phyloP scores from a whole-genome alignment of 2,329 filamentous ascomycete genomes.

The Talaromyces sp. region DNA sequence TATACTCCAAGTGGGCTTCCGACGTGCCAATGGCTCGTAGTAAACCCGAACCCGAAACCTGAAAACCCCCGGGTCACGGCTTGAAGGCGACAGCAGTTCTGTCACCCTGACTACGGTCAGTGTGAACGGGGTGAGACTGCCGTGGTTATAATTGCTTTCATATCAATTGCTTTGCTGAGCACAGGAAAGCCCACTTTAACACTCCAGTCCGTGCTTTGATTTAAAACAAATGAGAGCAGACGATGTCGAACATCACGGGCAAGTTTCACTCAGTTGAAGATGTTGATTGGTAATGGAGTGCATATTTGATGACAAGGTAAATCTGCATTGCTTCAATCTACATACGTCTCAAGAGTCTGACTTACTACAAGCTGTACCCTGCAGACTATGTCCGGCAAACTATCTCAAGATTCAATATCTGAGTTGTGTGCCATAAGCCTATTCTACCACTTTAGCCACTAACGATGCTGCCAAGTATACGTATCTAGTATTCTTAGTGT shows the following conservation, averaged over 20 bases:
- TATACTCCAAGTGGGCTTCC: no score
- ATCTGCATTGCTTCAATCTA: background rate
- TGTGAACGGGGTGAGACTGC: background rate
- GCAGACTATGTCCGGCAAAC: constrained; percentile 27
- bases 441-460: background rate
- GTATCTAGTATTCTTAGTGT: constrained; percentile 30
- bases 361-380: constrained; percentile 26
- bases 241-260: constrained; percentile 3
- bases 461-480: constrained; percentile 25
- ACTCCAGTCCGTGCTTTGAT: background rate
- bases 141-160: background rate
- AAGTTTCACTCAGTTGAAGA: constrained; percentile 2
- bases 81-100: background rate
- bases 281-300: constrained; percentile 10
- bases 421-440: constrained; percentile 16
- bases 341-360: constrained; percentile 6
- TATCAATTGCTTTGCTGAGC: constrained; percentile 1
- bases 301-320: constrained; percentile 8
- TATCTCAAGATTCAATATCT: constrained; percentile 25
- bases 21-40: constrained; percentile 23
- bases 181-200: background rate
- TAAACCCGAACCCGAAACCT: background rate
- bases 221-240: background rate
- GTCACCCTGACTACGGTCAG: no score
- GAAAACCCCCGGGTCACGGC: background rate